Evolutionary conservation across 306 rosid species (phyloP), one percentile per base, ranked within the genome.

Genomic region (Cucumis cinereus): DNA sequence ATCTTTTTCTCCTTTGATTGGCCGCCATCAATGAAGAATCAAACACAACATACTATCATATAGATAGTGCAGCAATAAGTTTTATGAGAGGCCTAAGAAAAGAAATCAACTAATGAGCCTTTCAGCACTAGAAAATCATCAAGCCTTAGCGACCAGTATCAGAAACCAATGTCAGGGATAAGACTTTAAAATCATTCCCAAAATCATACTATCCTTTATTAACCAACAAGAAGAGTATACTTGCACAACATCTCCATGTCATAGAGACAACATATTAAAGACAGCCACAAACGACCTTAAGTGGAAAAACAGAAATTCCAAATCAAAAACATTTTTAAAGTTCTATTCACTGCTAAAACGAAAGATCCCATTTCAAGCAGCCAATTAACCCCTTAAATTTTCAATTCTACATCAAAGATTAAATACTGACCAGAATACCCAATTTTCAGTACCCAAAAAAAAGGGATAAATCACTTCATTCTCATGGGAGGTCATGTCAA

Each of bases 1-100:
- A 70, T 64, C 95, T 91, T 83, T 94, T 94, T 81, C 93, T 90
- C 83, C 84, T 79, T 70, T 94, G 99, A 84, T 92, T 94, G 81
- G 99, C 95, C 70, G 92, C 98, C 99, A 94, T 94, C 66, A 66
- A 54, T 64, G 77, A 41, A 77, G 67, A 13, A 60, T 73, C 75
- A 67, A 38, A 72, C 58, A 36, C 58, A 79, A 23, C 74, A 64
- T 64, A 52, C 74, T 49, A 53, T 2, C 43, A 50, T 52, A 35
- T 53, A 53, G 74, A 50, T 33, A 33, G 50, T 49, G 19, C 52
- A 33, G 77, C 60, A 20, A 74, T 33, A 20, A 74, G 35, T 14
- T 70, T 23, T 2, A 24, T 24, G 35, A 24, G 60, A 71, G 60
- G 76, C 76, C 76, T 47, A 59, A 71, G 30, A 47, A 71, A 49